phyloP scores from a whole-genome alignment of 2,329 filamentous ascomycete species.

The Colletotrichum falcatum region DNA sequence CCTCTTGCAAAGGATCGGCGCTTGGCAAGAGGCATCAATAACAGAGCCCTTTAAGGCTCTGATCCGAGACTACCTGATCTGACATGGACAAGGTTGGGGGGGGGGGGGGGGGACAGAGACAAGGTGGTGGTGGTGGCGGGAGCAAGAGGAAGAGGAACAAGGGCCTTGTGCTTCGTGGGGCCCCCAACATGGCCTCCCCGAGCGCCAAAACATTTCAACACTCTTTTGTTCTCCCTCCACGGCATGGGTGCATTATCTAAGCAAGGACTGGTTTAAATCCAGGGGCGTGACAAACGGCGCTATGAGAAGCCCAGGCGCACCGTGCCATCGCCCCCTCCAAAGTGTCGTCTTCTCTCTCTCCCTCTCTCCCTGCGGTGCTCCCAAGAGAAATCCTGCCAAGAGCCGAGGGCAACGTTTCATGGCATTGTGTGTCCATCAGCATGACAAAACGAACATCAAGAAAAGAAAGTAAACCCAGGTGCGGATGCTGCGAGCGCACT shows the following conservation, averaged over 20 bases:
- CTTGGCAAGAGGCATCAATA: not conserved
- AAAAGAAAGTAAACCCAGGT: conserved; percentile 2
- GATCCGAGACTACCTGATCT: not conserved
- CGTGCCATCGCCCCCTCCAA: conserved; percentile 16
- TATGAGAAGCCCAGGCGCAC: conserved; percentile 12
- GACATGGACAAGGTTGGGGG: too few species aligned
- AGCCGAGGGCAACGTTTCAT: not conserved
- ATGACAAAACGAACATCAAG: not conserved
- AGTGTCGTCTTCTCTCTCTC: not conserved
- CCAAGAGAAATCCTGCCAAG: not conserved
- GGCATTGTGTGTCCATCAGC: not conserved
- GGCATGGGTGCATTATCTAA: not conserved
- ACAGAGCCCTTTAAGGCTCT: not conserved
- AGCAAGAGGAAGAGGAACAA: not conserved
- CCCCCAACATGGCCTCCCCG: not conserved
- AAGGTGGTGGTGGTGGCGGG: not conserved
- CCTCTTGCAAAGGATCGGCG: not conserved
- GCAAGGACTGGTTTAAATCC: not conserved
- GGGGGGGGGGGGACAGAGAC: too few species aligned
- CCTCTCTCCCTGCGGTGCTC: not conserved
- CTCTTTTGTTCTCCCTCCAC: not conserved
- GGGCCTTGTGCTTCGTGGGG: not conserved
- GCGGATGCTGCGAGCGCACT: not conserved
- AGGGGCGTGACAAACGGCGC: conserved; percentile 3
- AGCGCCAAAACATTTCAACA: not conserved